Evolutionary conservation across 495 filamentous ascomycete species (phyloP), one percentile per base, ranked within the genome.

Genomic region (Xylaria scruposa): DNA sequence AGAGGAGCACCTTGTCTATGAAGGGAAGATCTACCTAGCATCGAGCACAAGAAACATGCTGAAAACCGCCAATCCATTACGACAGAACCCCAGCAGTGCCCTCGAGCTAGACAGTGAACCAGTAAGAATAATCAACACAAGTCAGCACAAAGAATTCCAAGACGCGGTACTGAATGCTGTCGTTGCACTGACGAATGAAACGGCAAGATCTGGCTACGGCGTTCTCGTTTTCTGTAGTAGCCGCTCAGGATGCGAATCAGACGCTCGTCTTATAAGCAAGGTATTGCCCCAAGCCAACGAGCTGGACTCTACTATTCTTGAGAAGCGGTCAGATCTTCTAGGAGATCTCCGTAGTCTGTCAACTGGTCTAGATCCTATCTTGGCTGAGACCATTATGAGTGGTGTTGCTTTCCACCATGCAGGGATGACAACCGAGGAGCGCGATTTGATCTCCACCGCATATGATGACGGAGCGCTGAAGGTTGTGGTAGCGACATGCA

Each of bases 321-420:
- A 88, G 69, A 88, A 83, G 73, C 85, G 93, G 58, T 77, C 87
- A 49, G 91, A 95, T 77, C 80, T 95, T 13, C 78, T 96, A 24
- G 85, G 84, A 58, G 91, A 94, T 26, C 77, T 96, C 66, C 88
- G 90, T 42, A 93, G 89, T 76, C 85, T 91, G 7, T 80, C 81
- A 17, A 89, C 90, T 29, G 93, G 91, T 3, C 79, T 95, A 13
- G 93, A 96, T 77, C 84, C 86, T 13, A 87, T 83, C 9, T 78
- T 96, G 7, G 89, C 90, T 74, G 88, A 85, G 59, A 93, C 90
- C 0, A 82, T 95, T 7, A 77, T 84, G 1, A 83, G 78, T 49
- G 93, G 93, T 10, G 90, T 93, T 24, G 93, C 91, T 29, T 96
- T 94, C 77, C 93, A 96, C 78, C 92, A 94, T 82, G 91, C 91